Evolutionary conservation across 352 stramenopile species (phyloP), one percentile per base, ranked within the genome.

Genomic region (Phytophthora pseudosyringae): DNA sequence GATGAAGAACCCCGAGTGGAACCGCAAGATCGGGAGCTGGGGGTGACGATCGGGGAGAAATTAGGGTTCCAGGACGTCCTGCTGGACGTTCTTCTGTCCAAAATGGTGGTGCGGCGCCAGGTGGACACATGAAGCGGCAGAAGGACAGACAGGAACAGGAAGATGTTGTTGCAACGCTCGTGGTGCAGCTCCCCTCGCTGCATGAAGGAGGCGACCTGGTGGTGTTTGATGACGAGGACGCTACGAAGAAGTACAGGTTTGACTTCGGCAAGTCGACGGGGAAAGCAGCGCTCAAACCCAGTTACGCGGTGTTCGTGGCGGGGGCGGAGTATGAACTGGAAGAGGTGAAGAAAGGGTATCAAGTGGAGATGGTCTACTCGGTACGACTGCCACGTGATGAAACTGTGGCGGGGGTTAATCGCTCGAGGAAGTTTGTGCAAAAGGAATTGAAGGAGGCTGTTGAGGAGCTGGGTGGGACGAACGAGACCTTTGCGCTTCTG

Each of bases 1-100:
- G 51, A 50, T 59, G 29, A 59, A 59, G 16, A 59, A 58, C 16
- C 51, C 51, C n/a, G 29, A 59, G n/a, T 59, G 51, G 38, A 59
- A 59, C 38, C 38, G 16, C 3, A 32, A 40, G n/a, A 33, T 59
- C 16, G 51, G 28, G 51, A 50, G 3, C 29, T 59, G 28, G 50
- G 50, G 4, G 38, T 47, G 25, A 15, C 35, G 21, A 25, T 48
- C 4, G 50, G 38, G 16, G 15, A 39, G 26, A 56, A 51, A 31
- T 35, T 57, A 33, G 46, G 57, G 2, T 54, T 58, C 36, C 40
- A 64, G 46, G 46, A 54, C 5, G 39, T 41, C 13, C 21, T 45
- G n/a, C 38, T 64, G 46, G 36, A 64, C 16, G 35, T 51, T 7
- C 35, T 51, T 16, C 32, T 54, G 25, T 29, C 43, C 43, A 62